phyloP scores from a whole-genome alignment of 1,139 yeast species.

The Arxiozyma heterogenica region DNA sequence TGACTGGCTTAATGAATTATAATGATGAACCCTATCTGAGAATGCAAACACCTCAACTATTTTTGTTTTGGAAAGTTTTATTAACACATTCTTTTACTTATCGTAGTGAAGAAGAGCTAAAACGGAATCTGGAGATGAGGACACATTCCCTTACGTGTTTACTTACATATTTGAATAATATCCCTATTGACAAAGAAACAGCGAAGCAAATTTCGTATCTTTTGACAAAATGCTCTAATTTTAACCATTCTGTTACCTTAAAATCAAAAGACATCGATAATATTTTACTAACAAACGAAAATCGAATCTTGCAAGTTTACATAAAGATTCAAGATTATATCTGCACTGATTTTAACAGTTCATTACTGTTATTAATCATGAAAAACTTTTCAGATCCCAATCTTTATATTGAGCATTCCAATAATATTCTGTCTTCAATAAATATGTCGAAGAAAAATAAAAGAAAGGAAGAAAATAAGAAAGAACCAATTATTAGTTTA shows the following conservation, averaged over 20 bases:
- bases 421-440: constrained; percentile 18
- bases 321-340: constrained; percentile 35
- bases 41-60: constrained; percentile 65
- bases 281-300: constrained; percentile 33
- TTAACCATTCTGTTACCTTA: constrained; percentile 24
- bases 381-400: constrained; percentile 38
- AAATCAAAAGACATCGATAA: constrained; percentile 19
- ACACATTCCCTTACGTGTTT: constrained; percentile 41
- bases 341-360: constrained; percentile 38
- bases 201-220: constrained; percentile 39
- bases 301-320: constrained; percentile 38
- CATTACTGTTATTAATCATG: constrained; percentile 38
- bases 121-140: constrained; percentile 39
- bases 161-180: constrained; percentile 35
- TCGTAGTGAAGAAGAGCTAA: constrained; percentile 34
- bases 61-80: constrained; percentile 75
- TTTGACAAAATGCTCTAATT: constrained; percentile 34
- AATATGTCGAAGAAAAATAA: constrained; percentile 10
- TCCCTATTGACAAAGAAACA: constrained; percentile 32
- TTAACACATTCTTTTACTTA: constrained; percentile 40
- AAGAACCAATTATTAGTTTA: constrained; percentile 16
- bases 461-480: constrained; percentile 17
- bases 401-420: constrained; percentile 23
- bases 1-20: constrained; percentile 69
- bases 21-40: constrained; percentile 51